These are phyloP conservation scores for Backusella australiensis DNA, from an alignment of 192 early-diverging fungal genomes.

Conservation along the genomic window DNA sequence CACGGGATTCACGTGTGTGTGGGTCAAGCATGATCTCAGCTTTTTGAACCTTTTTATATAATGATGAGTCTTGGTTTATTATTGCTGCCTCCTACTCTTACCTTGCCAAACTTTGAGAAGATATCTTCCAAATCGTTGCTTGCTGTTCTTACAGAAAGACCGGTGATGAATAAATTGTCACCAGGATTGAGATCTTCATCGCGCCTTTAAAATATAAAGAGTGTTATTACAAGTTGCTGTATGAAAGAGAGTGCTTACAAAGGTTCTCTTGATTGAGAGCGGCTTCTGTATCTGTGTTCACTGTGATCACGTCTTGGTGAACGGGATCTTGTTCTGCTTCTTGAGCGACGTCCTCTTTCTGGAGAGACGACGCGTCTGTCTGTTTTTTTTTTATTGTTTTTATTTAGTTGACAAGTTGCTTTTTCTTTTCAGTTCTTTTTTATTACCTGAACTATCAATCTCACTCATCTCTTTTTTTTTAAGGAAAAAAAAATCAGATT, in stretches of 20 bases:
- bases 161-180: constrained; percentile 75
- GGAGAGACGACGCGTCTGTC: constrained; percentile 16
- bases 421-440: background rate
- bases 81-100: background rate
- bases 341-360: constrained; percentile 24
- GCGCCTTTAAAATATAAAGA: background rate
- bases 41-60: constrained; percentile 51
- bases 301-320: constrained; percentile 24
- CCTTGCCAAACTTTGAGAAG: constrained; percentile 73
- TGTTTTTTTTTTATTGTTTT: constrained; percentile 1
- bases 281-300: constrained; percentile 30
- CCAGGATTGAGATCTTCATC: constrained; percentile 48
- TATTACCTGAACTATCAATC: constrained; percentile 14
- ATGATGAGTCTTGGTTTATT: background rate
- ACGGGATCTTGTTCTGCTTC: constrained; percentile 28
- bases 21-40: constrained; percentile 77
- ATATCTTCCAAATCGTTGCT: constrained; percentile 65
- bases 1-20: constrained; percentile 80
- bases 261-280: constrained; percentile 24
- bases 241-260: background rate
- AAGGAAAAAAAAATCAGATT: background rate
- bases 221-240: background rate
- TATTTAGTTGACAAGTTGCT: background rate
- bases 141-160: constrained; percentile 55
- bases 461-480: constrained; percentile 8